Base-by-base conservation (phyloP, 257 asterid species). In the Sherardia arvensis region DNA sequence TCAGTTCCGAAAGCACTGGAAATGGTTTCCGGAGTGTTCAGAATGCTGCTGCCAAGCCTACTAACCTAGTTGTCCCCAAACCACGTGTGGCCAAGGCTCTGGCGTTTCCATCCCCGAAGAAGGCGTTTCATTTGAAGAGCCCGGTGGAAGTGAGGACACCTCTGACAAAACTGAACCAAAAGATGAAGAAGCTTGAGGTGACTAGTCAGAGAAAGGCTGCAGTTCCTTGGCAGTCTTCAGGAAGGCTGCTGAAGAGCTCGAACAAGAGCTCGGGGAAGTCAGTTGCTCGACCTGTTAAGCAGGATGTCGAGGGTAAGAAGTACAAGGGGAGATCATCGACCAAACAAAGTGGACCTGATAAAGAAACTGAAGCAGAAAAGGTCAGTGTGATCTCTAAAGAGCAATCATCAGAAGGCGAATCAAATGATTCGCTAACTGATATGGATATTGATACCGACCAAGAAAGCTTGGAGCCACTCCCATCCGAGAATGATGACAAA, bases 91-190 rank as follows among this genome's bases (percentile, higher is more conserved):
- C 88, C 0, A 93, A 85, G 79, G 83, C 95, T 73, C 71, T 90
- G 71, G 79, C 73, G n/a, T 87, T 90, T 74, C 77, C 70, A 55
- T 84, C 96, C 65, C 97, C 96, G 0, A 84, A 79, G 82, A 87
- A 83, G 68, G 71, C 71, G 22, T 55, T 77, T 48, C 78, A 71
- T 72, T 72, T 78, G 7, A 87, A 83, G 83, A 77, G 82, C 51
- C 81, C 92, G 12, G 77, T 66, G 27, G 91, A 92, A 40, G 62
- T 80, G 68, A 74, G 72, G 32, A 87, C 79, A 0, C 94, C 96
- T 21, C 25, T 83, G 61, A 73, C 85, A 4, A 90, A 81, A 63
- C 69, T 90, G 57, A 81, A 89, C 51, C 81, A 84, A 62, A 84
- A 85, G 64, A 78, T 82, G 88, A 79, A 80, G 68, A 90, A 69